A percentile compares a stretch with the other conserved stretches of the same genome.
Conservation (phyloP, 352 stramenopile species). For the Pythium aristosporum region DNA sequence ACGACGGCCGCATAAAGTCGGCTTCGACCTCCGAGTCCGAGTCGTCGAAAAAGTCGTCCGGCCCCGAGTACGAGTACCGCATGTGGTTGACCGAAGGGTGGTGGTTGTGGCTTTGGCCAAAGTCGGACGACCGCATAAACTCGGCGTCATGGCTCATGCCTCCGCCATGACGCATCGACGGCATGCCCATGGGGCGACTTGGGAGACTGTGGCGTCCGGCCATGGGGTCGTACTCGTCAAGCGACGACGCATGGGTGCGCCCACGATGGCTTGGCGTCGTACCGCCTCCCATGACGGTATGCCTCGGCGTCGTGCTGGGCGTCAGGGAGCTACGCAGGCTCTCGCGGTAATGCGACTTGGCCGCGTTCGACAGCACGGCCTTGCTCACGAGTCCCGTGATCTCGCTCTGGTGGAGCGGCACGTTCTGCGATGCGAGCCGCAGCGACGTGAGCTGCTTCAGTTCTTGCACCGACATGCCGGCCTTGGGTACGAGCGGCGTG, state of each 20-base stretch:
- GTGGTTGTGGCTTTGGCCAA: conserved; percentile 5
- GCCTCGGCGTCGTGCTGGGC: conserved; percentile 50
- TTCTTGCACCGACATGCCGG: conserved; percentile 84
- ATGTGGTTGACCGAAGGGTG: conserved; percentile 22
- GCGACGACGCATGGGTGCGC: conserved; percentile 20
- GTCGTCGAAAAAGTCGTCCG: conserved; percentile 51
- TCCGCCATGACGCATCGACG: conserved; percentile 18
- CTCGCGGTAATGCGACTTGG: conserved; percentile 81
- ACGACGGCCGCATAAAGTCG: conserved; percentile 33
- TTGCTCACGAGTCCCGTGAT: conserved; percentile 76
- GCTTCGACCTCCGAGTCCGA: conserved; percentile 50
- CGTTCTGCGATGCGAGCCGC: conserved; percentile 71
- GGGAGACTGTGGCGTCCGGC: conserved; percentile 26
- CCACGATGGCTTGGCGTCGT: neutral
- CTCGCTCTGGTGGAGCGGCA: conserved; percentile 57
- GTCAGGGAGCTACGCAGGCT: conserved; percentile 57
- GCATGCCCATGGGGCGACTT: conserved; percentile 24
- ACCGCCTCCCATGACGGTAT: conserved; percentile 6
- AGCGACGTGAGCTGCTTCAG: conserved; percentile 84
- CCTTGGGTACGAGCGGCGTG: conserved; percentile 61
- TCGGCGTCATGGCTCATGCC: too few relatives aligned
- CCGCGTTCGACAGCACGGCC: conserved; percentile 66
- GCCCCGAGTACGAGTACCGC: conserved; percentile 65
- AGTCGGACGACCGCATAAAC: conserved; percentile 18
- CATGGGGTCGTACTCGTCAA: conserved; percentile 20